Conservation (phyloP, 352 stramenopile species). For the Globisporangium paroecandrum region DNA sequence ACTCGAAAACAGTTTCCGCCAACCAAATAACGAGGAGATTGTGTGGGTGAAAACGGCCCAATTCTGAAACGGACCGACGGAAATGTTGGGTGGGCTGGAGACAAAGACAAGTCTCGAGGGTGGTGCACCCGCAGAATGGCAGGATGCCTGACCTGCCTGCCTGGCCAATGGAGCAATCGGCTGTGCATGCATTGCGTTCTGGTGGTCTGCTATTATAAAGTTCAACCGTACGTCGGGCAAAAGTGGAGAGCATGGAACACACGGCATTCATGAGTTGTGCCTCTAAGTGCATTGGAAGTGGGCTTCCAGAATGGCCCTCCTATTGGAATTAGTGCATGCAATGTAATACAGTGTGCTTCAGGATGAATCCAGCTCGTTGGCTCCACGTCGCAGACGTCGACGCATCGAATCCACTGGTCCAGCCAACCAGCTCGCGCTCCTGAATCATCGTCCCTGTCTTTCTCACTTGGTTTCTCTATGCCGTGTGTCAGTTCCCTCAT, state of each 20-base stretch:
- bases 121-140: background rate
- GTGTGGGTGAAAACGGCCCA: background rate
- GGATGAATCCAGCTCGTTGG: background rate
- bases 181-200: background rate
- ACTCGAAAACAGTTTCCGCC: too few relatives aligned
- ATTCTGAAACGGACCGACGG: background rate
- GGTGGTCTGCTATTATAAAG: background rate
- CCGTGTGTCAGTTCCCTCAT: background rate
- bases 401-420: background rate
- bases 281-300: too few relatives aligned
- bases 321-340: background rate
- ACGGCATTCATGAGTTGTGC: too few relatives aligned
- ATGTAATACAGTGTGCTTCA: background rate
- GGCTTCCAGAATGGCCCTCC: background rate
- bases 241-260: background rate
- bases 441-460: background rate
- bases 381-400: slow-evolving; percentile 1
- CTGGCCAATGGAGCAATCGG: background rate
- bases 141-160: too few relatives aligned
- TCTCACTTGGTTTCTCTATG: background rate
- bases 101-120: background rate
- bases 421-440: background rate
- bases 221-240: background rate
- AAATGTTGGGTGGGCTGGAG: background rate
- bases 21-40: too few relatives aligned